A percentile compares a stretch with the other conserved stretches of the same genome.
Evolutionary conservation across 805 yeast species (phyloP).

Genomic region (Schwanniomyces vanrijiae): DNA sequence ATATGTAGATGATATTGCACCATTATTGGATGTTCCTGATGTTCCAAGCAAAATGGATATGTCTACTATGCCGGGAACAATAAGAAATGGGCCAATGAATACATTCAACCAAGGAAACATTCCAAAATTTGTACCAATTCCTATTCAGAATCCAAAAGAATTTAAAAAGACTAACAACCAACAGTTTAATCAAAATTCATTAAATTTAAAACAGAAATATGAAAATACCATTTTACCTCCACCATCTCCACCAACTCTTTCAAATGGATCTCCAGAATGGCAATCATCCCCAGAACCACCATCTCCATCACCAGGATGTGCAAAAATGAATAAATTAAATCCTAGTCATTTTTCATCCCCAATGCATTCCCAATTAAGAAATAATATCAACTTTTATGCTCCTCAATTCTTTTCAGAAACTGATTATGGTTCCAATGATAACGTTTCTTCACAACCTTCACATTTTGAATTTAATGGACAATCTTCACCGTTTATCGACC

Average conservation of each 20-base stretch:
- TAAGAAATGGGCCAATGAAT: neutral
- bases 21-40: constrained; percentile 18
- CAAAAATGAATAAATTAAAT: constrained; percentile 4
- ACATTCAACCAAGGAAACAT: neutral
- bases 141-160: constrained; percentile 35
- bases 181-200: constrained; percentile 6
- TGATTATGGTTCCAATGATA: constrained; percentile 2
- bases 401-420: constrained; percentile 42
- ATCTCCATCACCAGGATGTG: constrained; percentile 29
- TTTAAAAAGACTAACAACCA: constrained; percentile 7
- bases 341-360: constrained; percentile 21
- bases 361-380: constrained; percentile 18
- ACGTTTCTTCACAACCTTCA: constrained; percentile 6
- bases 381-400: constrained; percentile 28
- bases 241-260: constrained; percentile 32
- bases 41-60: neutral
- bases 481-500: constrained; percentile 22
- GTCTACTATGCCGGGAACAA: neutral
- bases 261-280: constrained; percentile 37
- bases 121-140: constrained; percentile 39
- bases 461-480: constrained; percentile 9
- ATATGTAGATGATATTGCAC: constrained; percentile 38
- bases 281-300: constrained; percentile 39
- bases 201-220: constrained; percentile 3
- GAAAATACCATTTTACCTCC: constrained; percentile 35